Evolutionary conservation across 768 basidiomycete species (phyloP), one percentile per base, ranked within the genome.

Genomic region (Auriscalpium vulgare): DNA sequence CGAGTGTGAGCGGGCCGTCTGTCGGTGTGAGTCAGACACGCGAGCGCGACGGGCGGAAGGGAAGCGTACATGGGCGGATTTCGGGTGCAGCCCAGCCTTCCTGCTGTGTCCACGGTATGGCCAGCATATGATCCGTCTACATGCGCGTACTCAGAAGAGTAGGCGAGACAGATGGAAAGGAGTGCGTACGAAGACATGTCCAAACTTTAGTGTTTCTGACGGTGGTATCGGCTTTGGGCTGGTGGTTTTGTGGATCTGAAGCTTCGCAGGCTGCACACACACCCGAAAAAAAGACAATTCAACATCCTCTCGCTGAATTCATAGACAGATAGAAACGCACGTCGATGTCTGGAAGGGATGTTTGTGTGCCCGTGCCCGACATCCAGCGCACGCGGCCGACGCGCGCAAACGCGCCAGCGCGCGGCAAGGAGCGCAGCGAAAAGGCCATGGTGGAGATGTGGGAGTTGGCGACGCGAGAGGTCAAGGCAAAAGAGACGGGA

Each of bases 1-100:
- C 79, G 23, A 81, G 70, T 2, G 65, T 60, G 48, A 81, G 63
- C 11, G 78, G 76, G 8, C 71, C 76, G 58, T 81, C 73, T 76
- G 57, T 10, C 37, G 17, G n/a, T 29, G 29, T 8, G 1, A 50
- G 9, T 8, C 43, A 34, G 16, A 17, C 17, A 36, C 34, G 35
- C 52, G 47, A 56, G 43, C 21, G 50, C 29, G 34, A 29, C 46
- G 16, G 29, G 29, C 19, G 50, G 23, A 35, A 58, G 17, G 9
- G 14, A 7, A 29, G 70, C 74, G 56, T 49, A 75, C 73, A 79
- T 38, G 77, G 75, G 54, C 66, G 66, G 58, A 79, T 78, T 54
- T 68, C 66, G 6, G 78, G 78, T 8, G 68, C 63, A 2, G 66
- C 73, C 78, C 78, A 80, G 2, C 78, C 78, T 17, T 62, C 68